Conservation (phyloP, 345 rosid genomes). For the Eucalyptus melliodora region DNA sequence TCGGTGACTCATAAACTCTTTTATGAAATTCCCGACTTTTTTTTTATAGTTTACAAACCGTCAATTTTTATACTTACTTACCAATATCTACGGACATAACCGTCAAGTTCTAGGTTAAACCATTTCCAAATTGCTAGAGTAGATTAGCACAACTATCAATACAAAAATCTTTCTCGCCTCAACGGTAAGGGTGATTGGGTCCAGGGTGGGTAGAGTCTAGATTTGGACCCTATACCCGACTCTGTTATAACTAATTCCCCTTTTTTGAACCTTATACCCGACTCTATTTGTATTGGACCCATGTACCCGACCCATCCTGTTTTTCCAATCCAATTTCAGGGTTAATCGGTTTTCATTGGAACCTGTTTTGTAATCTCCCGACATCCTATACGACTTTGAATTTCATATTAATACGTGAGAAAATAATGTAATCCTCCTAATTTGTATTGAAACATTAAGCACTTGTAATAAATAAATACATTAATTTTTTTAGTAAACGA, state of each 20-base stretch:
- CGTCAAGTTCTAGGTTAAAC: neutral
- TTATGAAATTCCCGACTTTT: neutral
- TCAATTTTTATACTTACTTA: neutral
- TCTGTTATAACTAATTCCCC: accelerated
- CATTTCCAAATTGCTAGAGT: neutral
- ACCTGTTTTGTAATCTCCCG: too few relatives aligned
- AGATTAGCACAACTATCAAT: neutral
- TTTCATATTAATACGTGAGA: too few relatives aligned
- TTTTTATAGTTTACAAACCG: neutral
- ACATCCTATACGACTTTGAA: too few relatives aligned
- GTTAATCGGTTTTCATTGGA: too few relatives aligned
- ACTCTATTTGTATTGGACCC: too few relatives aligned
- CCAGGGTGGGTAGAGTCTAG: too few relatives aligned
- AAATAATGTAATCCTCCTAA: too few relatives aligned
- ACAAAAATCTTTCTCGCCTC: neutral
- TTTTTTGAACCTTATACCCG: too few relatives aligned
- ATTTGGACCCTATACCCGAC: accelerated
- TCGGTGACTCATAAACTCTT: neutral
- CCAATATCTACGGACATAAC: neutral
- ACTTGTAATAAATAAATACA: too few relatives aligned
- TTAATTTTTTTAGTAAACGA: too few relatives aligned
- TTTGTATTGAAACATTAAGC: too few relatives aligned
- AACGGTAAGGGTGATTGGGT: neutral
- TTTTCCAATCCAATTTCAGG: accelerated
- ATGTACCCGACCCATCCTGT: accelerated